These are phyloP conservation scores for Beauveria varroae DNA, from an alignment of 2,329 filamentous ascomycete species.

Conservation along the genomic window DNA sequence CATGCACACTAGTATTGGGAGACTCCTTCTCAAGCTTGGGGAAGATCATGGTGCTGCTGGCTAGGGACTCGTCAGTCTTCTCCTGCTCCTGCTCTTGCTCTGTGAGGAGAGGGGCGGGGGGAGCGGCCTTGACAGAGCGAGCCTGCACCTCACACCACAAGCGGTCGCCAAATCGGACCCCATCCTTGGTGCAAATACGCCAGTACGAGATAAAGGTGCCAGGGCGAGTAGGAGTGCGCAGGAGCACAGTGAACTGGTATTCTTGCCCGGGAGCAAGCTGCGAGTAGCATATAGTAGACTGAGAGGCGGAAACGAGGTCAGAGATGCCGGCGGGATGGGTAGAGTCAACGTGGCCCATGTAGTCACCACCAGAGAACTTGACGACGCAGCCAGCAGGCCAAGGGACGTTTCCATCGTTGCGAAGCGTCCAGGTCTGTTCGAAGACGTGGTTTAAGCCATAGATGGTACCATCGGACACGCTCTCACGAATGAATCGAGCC, in stretches of 20 bases:
- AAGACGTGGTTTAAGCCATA: constrained; percentile 67
- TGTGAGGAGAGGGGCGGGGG: constrained; percentile 17
- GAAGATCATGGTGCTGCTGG: constrained; percentile 79
- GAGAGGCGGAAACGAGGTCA: constrained; percentile 69
- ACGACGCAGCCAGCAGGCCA: constrained; percentile 91
- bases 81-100: constrained; percentile 24
- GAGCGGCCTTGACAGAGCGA: constrained; percentile 31
- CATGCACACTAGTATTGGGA: constrained; percentile 69
- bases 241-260: constrained; percentile 71
- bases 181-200: constrained; percentile 78
- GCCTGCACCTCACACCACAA: constrained; percentile 92
- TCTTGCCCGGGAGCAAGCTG: constrained; percentile 67
- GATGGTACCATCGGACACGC: constrained; percentile 68
- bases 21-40: constrained; percentile 94
- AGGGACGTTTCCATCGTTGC: constrained; percentile 67
- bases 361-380: constrained; percentile 87
- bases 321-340: constrained; percentile 69
- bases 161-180: constrained; percentile 80
- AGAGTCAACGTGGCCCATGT: constrained; percentile 88
- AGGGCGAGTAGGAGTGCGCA: constrained; percentile 70
- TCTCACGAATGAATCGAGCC: constrained; percentile 68
- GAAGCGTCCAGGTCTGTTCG: constrained; percentile 84
- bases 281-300: constrained; percentile 69
- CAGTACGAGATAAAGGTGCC: constrained; percentile 92
- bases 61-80: constrained; percentile 13